Evolutionary conservation across 2,329 filamentous ascomycete species (phyloP).

Genomic region (Colletotrichum lini): DNA sequence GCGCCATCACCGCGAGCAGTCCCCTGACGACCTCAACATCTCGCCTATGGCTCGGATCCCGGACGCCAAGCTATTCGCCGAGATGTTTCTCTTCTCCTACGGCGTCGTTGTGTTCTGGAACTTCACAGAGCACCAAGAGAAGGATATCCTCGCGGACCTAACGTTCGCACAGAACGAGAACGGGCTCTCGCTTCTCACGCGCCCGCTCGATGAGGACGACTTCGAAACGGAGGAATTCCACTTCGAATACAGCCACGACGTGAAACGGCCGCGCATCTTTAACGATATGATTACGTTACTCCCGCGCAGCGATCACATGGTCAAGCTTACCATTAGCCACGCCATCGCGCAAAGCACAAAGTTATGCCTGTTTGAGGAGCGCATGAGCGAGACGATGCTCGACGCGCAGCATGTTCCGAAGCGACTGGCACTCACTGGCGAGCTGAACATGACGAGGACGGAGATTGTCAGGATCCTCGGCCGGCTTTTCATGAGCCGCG

Average conservation of each 20-base stretch:
- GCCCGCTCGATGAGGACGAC: conserved; percentile 87
- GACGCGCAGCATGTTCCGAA: conserved; percentile 94
- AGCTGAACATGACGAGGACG: conserved; percentile 90
- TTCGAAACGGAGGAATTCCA: conserved; percentile 99
- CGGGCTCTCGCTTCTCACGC: conserved; percentile 77
- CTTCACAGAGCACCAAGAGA: conserved; percentile 95
- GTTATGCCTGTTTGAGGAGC: conserved; percentile 94
- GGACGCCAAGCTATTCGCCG: conserved; percentile 85
- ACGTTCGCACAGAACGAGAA: conserved; percentile 85
- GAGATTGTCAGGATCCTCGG: conserved; percentile 96
- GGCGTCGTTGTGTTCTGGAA: conserved; percentile 99
- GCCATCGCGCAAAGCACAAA: conserved; percentile 98
- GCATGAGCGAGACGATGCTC: conserved; percentile 94
- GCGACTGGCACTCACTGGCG: conserved; percentile 87
- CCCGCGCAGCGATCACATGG: conserved; percentile 95
- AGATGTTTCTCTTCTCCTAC: conserved; percentile 98
- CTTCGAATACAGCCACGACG: conserved; percentile 93
- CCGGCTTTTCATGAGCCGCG: conserved; percentile 90
- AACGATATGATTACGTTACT: conserved; percentile 99
- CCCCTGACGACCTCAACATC: conserved; percentile 58
- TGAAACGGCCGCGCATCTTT: conserved; percentile 91
- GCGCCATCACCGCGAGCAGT: conserved; percentile 43
- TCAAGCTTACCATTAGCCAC: conserved; percentile 97
- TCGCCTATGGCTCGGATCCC: conserved; percentile 73
- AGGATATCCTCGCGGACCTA: conserved; percentile 94